These are phyloP conservation scores for Solanum tacnaense DNA, from an alignment of 257 asterid genomes.

Conservation along the genomic window DNA sequence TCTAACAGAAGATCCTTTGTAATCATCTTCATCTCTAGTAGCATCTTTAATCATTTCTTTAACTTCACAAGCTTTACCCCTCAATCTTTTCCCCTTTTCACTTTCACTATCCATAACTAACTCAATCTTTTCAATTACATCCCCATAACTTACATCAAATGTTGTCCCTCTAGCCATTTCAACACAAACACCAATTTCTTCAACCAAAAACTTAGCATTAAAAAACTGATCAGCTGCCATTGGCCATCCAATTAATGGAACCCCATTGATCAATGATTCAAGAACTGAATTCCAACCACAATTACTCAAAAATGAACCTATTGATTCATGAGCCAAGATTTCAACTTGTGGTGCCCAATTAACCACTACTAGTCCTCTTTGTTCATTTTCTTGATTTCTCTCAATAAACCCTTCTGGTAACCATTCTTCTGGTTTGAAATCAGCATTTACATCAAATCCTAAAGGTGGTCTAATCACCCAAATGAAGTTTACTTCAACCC, in stretches of 20 bases:
- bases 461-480: conserved; percentile 57
- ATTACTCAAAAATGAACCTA: conserved; percentile 35
- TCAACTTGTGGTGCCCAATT: conserved; percentile 57
- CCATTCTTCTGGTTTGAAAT: conserved; percentile 46
- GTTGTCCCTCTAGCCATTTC: conserved; percentile 51
- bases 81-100: conserved; percentile 20
- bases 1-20: conserved; percentile 33
- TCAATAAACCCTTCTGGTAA: conserved; percentile 46
- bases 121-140: conserved; percentile 35
- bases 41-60: conserved; percentile 24
- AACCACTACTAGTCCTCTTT: conserved; percentile 25
- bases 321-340: conserved; percentile 34
- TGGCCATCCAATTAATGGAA: conserved; percentile 53
- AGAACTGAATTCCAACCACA: conserved; percentile 66
- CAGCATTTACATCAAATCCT: conserved; percentile 27
- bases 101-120: conserved; percentile 37
- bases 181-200: conserved; percentile 40
- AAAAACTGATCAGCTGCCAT: conserved; percentile 51
- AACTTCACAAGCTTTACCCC: conserved; percentile 25
- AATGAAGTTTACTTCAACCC: conserved; percentile 24
- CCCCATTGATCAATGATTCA: conserved; percentile 39
- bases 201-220: conserved; percentile 44
- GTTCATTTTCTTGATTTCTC: conserved; percentile 9
- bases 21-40: conserved; percentile 18
- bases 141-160: conserved; percentile 38